Base-by-base conservation (phyloP, 805 yeast genomes). In the Ogataea pini region DNA sequence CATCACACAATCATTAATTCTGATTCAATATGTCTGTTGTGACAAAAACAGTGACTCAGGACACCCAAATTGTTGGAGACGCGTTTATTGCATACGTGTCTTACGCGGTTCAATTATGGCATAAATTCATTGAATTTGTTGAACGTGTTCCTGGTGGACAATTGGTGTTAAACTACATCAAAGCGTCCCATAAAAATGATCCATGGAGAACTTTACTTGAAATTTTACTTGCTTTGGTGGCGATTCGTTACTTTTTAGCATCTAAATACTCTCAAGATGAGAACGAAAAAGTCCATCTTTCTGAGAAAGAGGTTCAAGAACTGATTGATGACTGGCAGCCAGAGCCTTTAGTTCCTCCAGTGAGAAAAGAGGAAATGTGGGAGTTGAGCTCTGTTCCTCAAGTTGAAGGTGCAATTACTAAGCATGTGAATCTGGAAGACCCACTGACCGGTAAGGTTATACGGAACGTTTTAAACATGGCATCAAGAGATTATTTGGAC, bases 251-350 rank as follows among this genome's bases (percentile, higher is more conserved):
- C 70, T 90, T 92, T 58, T 67, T 80, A 65, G 88, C 86, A 49
- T 85, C 86, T 33, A 86, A 82, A 72, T 86, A 82, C 65, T 85
- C 86, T 57, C 88, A 80, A 58, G 80, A 83, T 63, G 88, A 86
- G 70, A 76, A 82, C 37, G 86, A 85, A 55, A 77, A 80, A 54
- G 85, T 89, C 47, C 76, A 76, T 53, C 72, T 87, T 47, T 69
- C 82, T 2, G 62, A 69, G 14, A 68, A 65, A 46, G 99, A 92
- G 61, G 75, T 89, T 29, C 92, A 91, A 58, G 92, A 86, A 40
- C 76, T 94, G 48, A 80, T 89, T 45, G 85, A 82, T 7, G 97
- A 91, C 49, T 94, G 99, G 99, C 79, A 78, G 52, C 98, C 99
- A 0, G 94, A 83, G 60, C 88, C 96, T 0, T 67, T 94, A 36